Base-by-base conservation (phyloP, 345 rosid species). In the Lenwebbia sp. region DNA sequence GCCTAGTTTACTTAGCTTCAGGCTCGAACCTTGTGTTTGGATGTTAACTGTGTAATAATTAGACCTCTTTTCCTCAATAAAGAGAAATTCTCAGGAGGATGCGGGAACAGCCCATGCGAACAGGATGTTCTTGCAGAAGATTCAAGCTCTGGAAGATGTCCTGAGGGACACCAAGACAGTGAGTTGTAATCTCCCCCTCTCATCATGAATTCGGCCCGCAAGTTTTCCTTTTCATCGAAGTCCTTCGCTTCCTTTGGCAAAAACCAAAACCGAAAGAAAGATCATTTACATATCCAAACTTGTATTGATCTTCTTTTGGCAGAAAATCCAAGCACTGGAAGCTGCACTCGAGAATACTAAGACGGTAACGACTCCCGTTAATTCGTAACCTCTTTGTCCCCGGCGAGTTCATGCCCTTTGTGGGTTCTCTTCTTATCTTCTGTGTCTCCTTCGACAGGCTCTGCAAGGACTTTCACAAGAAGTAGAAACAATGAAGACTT, bases 251-350 rank as follows among this genome's bases (percentile, higher is more conserved):
- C 25, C 76, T 65, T 65, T 1, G 23, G 44, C 12, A 9, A 65
- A 65, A 65, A 11, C 44, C 74, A 62, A 62, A 62, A 30, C 50
- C 50, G 50, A 62, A 0, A 14, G 7, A 26, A 3, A 62, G 21
- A 15, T 3, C 76, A 30, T 65, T 65, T 30, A 65, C 76, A 2
- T 8, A 17, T 33, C 3, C 6, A 37, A 70, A 15, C 25, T 70
- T 21, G 25, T 19, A 4, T 70, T 10, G 47, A 14, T 25, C 30
- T 54, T 28, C 84, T 2, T 82, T 57, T 47, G 26, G 83, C 90
- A 90, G 93, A 89, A 90, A 89, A 87, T 91, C 51, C 89, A 87
- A 55, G 92, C 89, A 57, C 50, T 90, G 85, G 93, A 91, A 89
- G 91, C 84, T 78, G 90, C 92, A 23, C 88, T 93, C 13, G 84